Conservation (phyloP, 441 rosid genomes). For the Rhodomyrtus psidioides region DNA sequence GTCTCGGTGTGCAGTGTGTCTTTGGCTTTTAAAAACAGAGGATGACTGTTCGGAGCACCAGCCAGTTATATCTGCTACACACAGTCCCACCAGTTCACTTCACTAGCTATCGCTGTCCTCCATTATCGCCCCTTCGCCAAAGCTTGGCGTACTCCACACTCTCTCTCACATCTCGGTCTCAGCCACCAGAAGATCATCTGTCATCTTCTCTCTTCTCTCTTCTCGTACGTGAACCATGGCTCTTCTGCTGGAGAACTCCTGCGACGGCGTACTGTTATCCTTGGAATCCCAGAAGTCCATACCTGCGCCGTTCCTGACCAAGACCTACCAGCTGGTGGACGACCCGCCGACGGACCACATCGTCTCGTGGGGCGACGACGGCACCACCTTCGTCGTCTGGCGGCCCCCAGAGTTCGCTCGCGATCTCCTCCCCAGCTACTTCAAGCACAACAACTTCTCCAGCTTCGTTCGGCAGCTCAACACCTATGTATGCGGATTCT, state of each 20-base stretch:
- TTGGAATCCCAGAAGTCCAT: slow-evolving; percentile 77
- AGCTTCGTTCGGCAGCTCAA: slow-evolving; percentile 93
- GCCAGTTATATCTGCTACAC: background rate
- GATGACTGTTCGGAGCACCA: background rate
- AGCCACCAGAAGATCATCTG: background rate
- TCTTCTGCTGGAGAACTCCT: slow-evolving; percentile 40
- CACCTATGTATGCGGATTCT: slow-evolving; percentile 51
- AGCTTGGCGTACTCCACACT: background rate
- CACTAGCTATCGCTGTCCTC: background rate
- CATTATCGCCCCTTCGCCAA: background rate
- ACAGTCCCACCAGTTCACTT: background rate
- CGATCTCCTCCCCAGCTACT: slow-evolving; percentile 93
- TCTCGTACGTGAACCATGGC: slow-evolving; percentile 26
- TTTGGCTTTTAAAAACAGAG: background rate
- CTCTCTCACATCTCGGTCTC: background rate
- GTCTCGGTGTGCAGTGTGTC: background rate
- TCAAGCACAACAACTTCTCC: slow-evolving; percentile 94
- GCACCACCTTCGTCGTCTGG: slow-evolving; percentile 85
- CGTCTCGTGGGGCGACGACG: slow-evolving; percentile 95
- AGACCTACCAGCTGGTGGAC: slow-evolving; percentile 88
- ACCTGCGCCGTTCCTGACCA: slow-evolving; percentile 85
- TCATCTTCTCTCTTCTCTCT: background rate
- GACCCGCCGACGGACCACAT: slow-evolving; percentile 80
- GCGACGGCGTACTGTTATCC: slow-evolving; percentile 61
- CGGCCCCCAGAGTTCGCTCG: slow-evolving; percentile 90